phyloP scores from a whole-genome alignment of 2,329 filamentous ascomycete genomes.

The Arthrobotrys megalospora region DNA sequence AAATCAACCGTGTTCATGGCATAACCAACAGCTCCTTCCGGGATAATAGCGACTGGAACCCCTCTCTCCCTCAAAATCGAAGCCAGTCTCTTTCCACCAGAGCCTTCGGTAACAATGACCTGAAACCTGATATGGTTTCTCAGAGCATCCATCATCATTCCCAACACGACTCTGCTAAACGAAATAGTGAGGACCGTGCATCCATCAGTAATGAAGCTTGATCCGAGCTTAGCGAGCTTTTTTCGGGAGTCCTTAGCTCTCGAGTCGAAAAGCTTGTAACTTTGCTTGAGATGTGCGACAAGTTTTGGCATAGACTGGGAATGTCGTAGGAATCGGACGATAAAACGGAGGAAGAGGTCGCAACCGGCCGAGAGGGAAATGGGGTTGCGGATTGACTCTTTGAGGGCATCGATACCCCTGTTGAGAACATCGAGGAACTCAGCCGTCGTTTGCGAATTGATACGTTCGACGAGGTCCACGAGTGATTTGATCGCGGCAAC shows the following conservation, averaged over 20 bases:
- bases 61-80: slow-evolving; percentile 79
- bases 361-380: slow-evolving; percentile 94
- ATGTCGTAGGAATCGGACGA: slow-evolving; percentile 72
- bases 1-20: slow-evolving; percentile 81
- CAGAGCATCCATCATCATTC: slow-evolving; percentile 81
- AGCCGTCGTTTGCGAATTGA: slow-evolving; percentile 86
- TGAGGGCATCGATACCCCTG: slow-evolving; percentile 82
- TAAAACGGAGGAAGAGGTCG: slow-evolving; percentile 94
- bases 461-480: slow-evolving; percentile 85
- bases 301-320: slow-evolving; percentile 53
- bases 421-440: slow-evolving; percentile 91
- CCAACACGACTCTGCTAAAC: slow-evolving; percentile 85
- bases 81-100: slow-evolving; percentile 74
- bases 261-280: slow-evolving; percentile 86
- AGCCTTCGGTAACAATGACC: slow-evolving; percentile 74
- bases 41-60: slow-evolving; percentile 86
- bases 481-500: slow-evolving; percentile 94
- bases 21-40: slow-evolving; percentile 82
- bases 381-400: slow-evolving; percentile 84
- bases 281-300: slow-evolving; percentile 79
- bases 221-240: slow-evolving; percentile 84
- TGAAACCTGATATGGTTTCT: slow-evolving; percentile 80
- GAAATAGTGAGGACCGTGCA: slow-evolving; percentile 91
- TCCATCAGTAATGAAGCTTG: slow-evolving; percentile 83
- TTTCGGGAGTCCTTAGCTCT: slow-evolving; percentile 87